Evolutionary conservation across 768 basidiomycete species (phyloP), one percentile per base, ranked within the genome.

Genomic region (Lepiota venenata): DNA sequence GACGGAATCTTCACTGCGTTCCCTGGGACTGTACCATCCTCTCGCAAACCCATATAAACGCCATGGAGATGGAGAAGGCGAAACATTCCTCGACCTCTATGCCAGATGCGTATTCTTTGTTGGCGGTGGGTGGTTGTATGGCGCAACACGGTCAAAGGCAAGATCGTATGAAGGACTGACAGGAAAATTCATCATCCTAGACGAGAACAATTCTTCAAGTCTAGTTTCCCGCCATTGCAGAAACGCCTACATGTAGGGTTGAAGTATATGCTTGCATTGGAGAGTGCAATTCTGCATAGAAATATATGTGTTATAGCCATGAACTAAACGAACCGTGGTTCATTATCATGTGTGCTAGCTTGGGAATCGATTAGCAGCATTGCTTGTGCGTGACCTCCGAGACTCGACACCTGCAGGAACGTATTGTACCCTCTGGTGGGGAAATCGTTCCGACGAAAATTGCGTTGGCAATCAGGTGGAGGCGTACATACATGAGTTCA

Each of bases 341-440:
- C 25, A 25, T 25, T 25, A 25, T 25, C 25, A 5, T n/a, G n/a
- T n/a, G n/a, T n/a, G n/a, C 5, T 16, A 74, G 71, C 65, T 72
- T 25, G 69, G 74, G 16, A 71, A 84, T 45, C 86, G 92, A 59
- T 77, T 72, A 9, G 69, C 74, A 16, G 90, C 88, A 0, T 77
- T 98, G 1, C 81, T 98, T 5, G 87, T 87, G 6, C 76, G 82
- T 56, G 78, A 81, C 35, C 70, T 97, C 9, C 78, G 79, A 47
- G 95, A 98, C 64, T 74, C 81, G 0, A 71, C 80, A 0, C 88
- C 91, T 2, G 91, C 93, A 0, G 92, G 96, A 64, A 79, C 85
- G 5, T 97, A 94, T 68, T 96, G 94, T 62, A 80, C 87, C 1
- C 81, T 88, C 29, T n/a, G 85, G 84, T 15, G 92, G 94, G 3